A percentile compares a stretch with the other conserved stretches of the same genome.
Conservation (phyloP, 306 rosid genomes). For the Dicorynia guianensis region DNA sequence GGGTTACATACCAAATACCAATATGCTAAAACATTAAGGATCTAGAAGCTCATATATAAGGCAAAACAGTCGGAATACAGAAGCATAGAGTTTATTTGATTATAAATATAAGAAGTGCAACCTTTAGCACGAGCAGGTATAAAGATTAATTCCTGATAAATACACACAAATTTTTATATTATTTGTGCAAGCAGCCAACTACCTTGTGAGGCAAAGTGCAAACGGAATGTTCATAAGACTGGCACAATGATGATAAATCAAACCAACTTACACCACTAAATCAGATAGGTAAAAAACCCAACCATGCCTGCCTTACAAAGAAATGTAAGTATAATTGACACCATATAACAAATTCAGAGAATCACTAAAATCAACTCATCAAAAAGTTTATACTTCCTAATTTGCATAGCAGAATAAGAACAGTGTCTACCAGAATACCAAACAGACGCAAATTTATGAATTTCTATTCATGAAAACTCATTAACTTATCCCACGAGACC, state of each 20-base stretch:
- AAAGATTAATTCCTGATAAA: constrained; percentile 1
- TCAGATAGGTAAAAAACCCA: not conserved
- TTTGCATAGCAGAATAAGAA: not conserved
- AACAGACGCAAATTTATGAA: constrained; percentile 2
- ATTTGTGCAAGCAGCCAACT: not conserved
- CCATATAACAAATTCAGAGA: not conserved
- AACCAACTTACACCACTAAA: not conserved
- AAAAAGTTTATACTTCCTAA: not conserved
- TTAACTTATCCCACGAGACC: not conserved
- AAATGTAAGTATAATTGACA: not conserved
- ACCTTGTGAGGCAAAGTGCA: not conserved
- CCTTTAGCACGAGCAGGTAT: not conserved
- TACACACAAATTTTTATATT: too few species aligned
- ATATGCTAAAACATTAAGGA: not conserved
- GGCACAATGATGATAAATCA: not conserved
- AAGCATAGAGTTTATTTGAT: not conserved
- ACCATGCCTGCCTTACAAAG: not conserved
- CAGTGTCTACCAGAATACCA: not conserved
- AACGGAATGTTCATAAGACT: not conserved
- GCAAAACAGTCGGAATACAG: not conserved
- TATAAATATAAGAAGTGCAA: not conserved
- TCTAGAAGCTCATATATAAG: not conserved
- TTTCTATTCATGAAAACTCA: not conserved
- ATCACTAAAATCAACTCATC: not conserved
- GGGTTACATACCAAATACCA: not conserved